Base-by-base conservation (phyloP, 2,329 filamentous ascomycete species). In the Colletotrichum tofieldiae region DNA sequence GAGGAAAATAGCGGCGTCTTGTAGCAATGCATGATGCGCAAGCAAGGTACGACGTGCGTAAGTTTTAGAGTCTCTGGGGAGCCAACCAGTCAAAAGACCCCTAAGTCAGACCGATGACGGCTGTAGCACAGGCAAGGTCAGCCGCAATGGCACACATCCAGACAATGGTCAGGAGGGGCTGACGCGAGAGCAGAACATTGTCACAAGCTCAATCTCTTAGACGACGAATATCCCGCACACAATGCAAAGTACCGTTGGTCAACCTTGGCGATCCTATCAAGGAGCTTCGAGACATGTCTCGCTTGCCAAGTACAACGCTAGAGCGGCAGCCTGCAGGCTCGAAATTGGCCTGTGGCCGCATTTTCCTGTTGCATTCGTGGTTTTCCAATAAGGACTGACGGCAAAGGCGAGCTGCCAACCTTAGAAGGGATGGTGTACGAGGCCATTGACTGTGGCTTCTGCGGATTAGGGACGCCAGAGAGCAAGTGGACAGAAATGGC, bases 281-380 rank as follows among this genome's bases (percentile, higher is more conserved):
- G 73, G 72, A 71, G 67, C 64, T 68, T 72, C 54, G 43, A 73
- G 67, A 68, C 72, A 69, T 68, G 64, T 75, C 68, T 75, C 65
- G 73, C 68, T 72, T 68, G 51, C 41, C 35, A 41, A 54, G 71
- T 73, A 41, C 45, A 47, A 74, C 67, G 37, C 61, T 39, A 55
- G 29, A 35, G 59, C 62, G 71, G 67, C 32, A 61, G 26, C 63
- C 58, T 69, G 67, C 73, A 74, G 56, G 62, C 39, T 43, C 16
- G 66, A 73, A 49, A 68, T 67, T 72, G 68, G 56, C 47, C 49
- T 20, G 60, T 51, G 29, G 56, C 11, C 37, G 56, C 41, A 41
- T 59, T 55, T 55, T 45, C 41, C 32, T 35, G 65, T 63, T n/a
- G 45, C 56, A 11, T 39, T 60, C 18, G 37, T 63, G 45, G 60